Evolutionary conservation across 768 basidiomycete species (phyloP).

Genomic region (Panus rudis): DNA sequence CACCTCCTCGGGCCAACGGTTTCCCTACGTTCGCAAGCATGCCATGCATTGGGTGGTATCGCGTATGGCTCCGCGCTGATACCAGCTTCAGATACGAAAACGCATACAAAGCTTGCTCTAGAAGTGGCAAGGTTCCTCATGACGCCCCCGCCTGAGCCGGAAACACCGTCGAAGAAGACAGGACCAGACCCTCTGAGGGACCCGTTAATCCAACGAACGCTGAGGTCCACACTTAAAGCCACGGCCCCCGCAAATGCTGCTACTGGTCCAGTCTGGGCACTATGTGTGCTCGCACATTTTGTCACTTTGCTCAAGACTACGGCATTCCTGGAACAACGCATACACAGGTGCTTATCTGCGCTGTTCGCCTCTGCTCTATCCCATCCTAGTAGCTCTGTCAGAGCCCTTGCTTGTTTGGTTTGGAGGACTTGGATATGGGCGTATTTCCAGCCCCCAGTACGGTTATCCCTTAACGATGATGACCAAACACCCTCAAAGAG

Average conservation of each 20-base stretch:
- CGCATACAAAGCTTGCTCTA: slow-evolving; percentile 50
- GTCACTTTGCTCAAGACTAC: slow-evolving; percentile 59
- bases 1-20: slow-evolving; percentile 61
- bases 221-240: slow-evolving; percentile 54
- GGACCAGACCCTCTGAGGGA: slow-evolving; percentile 31
- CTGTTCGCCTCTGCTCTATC: slow-evolving; percentile 50
- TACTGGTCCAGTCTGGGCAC: slow-evolving; percentile 74
- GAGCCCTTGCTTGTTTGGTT: slow-evolving; percentile 50
- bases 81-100: slow-evolving; percentile 35
- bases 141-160: slow-evolving; percentile 22
- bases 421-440: slow-evolving; percentile 67
- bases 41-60: slow-evolving; percentile 68
- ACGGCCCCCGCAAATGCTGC: slow-evolving; percentile 54
- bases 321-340: slow-evolving; percentile 36
- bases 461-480: slow-evolving; percentile 12
- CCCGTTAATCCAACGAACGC: slow-evolving; percentile 51
- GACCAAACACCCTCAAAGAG: no score
- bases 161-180: slow-evolving; percentile 29
- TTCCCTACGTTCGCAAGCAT: slow-evolving; percentile 62
- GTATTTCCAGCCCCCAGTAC: slow-evolving; percentile 49
- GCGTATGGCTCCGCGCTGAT: slow-evolving; percentile 46
- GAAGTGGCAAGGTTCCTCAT: slow-evolving; percentile 43
- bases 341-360: slow-evolving; percentile 40
- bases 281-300: slow-evolving; percentile 58
- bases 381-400: slow-evolving; percentile 57